These are phyloP conservation scores for Aspergillus pseudoterreus DNA, from an alignment of 2,329 filamentous ascomycete species.

Conservation along the genomic window DNA sequence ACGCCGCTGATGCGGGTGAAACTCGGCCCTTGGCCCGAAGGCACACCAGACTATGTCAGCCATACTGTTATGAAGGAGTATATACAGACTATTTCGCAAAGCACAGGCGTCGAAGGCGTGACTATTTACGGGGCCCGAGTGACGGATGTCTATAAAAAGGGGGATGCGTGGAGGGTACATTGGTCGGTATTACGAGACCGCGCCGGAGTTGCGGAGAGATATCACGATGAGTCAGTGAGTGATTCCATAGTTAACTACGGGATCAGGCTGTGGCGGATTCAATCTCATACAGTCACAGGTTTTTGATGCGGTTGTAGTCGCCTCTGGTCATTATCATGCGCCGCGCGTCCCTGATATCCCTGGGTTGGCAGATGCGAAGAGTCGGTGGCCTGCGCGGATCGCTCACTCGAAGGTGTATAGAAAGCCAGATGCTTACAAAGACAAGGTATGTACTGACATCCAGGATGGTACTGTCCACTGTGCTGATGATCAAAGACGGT, in stretches of 20 bases:
- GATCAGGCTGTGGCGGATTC: too few species aligned
- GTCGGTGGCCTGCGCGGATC: slow-evolving; percentile 42
- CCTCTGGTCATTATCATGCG: slow-evolving; percentile 54
- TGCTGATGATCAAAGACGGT: slow-evolving; percentile 42
- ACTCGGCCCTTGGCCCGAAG: slow-evolving; percentile 54
- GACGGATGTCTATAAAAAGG: slow-evolving; percentile 47
- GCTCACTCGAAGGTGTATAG: slow-evolving; percentile 53
- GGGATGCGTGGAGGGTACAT: slow-evolving; percentile 49
- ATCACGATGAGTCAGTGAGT: slow-evolving; percentile 11
- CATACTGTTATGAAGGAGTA: slow-evolving; percentile 58
- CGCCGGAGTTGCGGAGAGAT: slow-evolving; percentile 1
- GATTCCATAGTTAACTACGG: too few species aligned
- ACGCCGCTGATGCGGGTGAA: slow-evolving; percentile 50
- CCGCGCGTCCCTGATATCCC: slow-evolving; percentile 48
- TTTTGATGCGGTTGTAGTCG: slow-evolving; percentile 53
- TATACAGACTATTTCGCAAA: slow-evolving; percentile 55
- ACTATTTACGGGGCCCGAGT: slow-evolving; percentile 61
- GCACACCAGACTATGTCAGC: slow-evolving; percentile 57
- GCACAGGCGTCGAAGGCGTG: slow-evolving; percentile 48
- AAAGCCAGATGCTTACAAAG: slow-evolving; percentile 44
- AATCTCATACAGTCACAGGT: slow-evolving; percentile 6
- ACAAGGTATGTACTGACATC: slow-evolving; percentile 45
- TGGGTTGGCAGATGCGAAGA: slow-evolving; percentile 47
- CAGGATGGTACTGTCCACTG: not conserved
- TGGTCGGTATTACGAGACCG: slow-evolving; percentile 42